Evolutionary conservation across 805 yeast species (phyloP).

Genomic region (Ogataea pilisensis): DNA sequence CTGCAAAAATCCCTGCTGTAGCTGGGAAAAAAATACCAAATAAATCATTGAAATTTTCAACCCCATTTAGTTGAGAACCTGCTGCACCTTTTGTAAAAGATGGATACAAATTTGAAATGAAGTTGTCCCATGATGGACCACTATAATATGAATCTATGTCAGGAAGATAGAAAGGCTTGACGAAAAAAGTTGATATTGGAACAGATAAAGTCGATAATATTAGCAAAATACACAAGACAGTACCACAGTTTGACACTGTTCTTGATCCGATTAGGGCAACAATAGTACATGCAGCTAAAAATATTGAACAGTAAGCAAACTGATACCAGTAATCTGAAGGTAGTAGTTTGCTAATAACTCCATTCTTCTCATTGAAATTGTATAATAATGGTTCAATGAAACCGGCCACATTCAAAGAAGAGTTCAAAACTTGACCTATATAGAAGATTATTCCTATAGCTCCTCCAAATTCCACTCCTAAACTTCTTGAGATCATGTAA

Average conservation of each 20-base stretch:
- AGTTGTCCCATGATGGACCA: slow-evolving; percentile 70
- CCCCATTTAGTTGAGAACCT: slow-evolving; percentile 61
- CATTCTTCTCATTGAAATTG: slow-evolving; percentile 64
- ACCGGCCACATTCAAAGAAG: slow-evolving; percentile 93
- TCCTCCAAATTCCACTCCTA: slow-evolving; percentile 99
- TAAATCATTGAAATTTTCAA: slow-evolving; percentile 76
- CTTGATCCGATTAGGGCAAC: slow-evolving; percentile 79
- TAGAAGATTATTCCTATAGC: slow-evolving; percentile 93
- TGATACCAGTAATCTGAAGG: slow-evolving; percentile 68
- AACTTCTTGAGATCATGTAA: slow-evolving; percentile 90
- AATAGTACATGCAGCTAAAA: slow-evolving; percentile 67
- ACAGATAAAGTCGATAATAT: slow-evolving; percentile 72
- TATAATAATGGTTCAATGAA: slow-evolving; percentile 84
- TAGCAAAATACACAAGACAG: slow-evolving; percentile 62
- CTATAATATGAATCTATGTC: slow-evolving; percentile 52
- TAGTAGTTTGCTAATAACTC: slow-evolving; percentile 50
- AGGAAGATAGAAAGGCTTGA: slow-evolving; percentile 54
- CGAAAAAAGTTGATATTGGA: slow-evolving; percentile 71
- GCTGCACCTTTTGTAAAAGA: slow-evolving; percentile 88
- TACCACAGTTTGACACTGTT: slow-evolving; percentile 79
- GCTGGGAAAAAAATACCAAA: slow-evolving; percentile 98
- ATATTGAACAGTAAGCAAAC: slow-evolving; percentile 64
- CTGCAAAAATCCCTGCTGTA: slow-evolving; percentile 97
- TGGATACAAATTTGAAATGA: slow-evolving; percentile 67
- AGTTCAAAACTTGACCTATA: slow-evolving; percentile 88